Evolutionary conservation across 2,329 filamentous ascomycete genomes (phyloP).

Genomic region (Alternaria burnsii): DNA sequence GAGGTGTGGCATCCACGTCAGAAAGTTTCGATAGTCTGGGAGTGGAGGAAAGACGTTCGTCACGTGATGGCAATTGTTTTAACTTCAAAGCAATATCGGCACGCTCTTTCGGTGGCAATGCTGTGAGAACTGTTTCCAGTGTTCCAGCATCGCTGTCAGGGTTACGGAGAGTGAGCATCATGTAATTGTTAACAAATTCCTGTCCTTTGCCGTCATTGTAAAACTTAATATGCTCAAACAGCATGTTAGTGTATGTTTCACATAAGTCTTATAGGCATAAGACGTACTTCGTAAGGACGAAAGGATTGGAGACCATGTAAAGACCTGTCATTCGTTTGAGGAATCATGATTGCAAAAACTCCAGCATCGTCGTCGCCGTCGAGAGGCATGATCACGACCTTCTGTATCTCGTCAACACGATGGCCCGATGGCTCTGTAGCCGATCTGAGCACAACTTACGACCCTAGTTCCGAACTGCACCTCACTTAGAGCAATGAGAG

Average conservation of each 20-base stretch:
- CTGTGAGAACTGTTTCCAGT: slow-evolving; percentile 7
- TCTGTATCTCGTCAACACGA: slow-evolving; percentile 20
- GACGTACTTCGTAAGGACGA: slow-evolving; percentile 22
- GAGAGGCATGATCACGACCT: slow-evolving; percentile 29
- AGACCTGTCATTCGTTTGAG: slow-evolving; percentile 23
- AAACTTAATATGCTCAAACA: neutral
- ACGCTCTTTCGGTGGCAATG: slow-evolving; percentile 6
- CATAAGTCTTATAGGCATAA: neutral
- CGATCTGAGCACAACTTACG: slow-evolving; percentile 11
- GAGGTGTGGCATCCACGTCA: neutral
- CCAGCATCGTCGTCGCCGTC: slow-evolving; percentile 18
- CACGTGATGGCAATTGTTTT: neutral
- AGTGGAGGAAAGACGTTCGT: neutral
- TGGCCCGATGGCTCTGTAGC: neutral
- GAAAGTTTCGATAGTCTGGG: neutral
- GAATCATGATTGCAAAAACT: slow-evolving; percentile 32
- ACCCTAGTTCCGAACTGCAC: slow-evolving; percentile 16
- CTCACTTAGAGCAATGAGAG: slow-evolving; percentile 26
- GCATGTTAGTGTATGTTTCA: neutral
- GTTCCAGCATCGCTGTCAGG: slow-evolving; percentile 7
- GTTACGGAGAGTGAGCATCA: slow-evolving; percentile 24
- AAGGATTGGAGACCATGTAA: slow-evolving; percentile 21
- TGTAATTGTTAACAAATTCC: slow-evolving; percentile 22
- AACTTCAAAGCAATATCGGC: neutral
- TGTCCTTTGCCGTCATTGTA: neutral